These are phyloP conservation scores for Dionaea muscipula DNA, from an alignment of 179 eudicot species.

Conservation along the genomic window DNA sequence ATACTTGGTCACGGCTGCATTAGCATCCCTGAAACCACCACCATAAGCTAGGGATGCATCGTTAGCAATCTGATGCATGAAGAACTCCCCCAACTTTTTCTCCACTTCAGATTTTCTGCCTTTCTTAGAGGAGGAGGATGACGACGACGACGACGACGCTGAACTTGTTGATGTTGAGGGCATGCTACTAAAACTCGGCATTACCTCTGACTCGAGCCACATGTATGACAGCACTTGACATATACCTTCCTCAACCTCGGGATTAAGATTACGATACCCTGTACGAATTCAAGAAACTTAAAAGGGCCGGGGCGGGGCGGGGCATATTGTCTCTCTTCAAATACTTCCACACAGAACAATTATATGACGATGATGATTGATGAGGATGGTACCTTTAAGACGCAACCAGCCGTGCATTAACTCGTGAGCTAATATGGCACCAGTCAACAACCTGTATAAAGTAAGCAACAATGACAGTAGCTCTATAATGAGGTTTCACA, in stretches of 20 bases:
- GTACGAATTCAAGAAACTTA: constrained; percentile 3
- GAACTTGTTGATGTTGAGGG: constrained; percentile 50
- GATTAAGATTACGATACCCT: constrained; percentile 54
- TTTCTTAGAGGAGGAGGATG: constrained; percentile 58
- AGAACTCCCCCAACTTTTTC: constrained; percentile 72
- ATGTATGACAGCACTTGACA: constrained; percentile 86
- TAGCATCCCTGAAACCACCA: constrained; percentile 79
- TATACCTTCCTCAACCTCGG: constrained; percentile 89
- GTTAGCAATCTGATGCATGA: constrained; percentile 76
- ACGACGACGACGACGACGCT: constrained; percentile 17
- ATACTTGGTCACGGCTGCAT: constrained; percentile 71
- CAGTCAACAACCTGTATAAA: constrained; percentile 69
- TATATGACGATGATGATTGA: not conserved
- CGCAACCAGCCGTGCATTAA: constrained; percentile 98
- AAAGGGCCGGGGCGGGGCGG: no score
- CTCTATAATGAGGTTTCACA: not conserved
- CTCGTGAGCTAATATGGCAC: constrained; percentile 95
- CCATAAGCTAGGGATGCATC: constrained; percentile 93
- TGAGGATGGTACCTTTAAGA: constrained; percentile 49
- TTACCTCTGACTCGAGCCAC: constrained; percentile 96
- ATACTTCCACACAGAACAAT: not conserved
- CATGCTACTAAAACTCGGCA: constrained; percentile 39
- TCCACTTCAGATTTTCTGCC: constrained; percentile 63
- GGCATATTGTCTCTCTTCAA: no score
- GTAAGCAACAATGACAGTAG: not conserved